Evolutionary conservation across 495 filamentous ascomycete genomes (phyloP).

Genomic region (Penicillium fimorum): DNA sequence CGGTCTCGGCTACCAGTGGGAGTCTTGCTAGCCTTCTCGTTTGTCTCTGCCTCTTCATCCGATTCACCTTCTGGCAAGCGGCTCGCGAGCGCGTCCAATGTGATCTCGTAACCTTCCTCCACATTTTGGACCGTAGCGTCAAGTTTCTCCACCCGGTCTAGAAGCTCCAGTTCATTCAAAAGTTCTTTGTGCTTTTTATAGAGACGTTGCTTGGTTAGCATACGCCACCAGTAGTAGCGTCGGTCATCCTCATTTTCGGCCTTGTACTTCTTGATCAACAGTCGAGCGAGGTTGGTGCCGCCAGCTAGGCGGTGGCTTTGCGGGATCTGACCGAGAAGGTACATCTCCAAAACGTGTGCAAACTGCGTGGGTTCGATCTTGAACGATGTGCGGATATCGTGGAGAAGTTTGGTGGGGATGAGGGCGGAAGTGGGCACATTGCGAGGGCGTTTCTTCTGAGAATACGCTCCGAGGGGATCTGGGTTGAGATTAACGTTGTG

Average conservation of each 20-base stretch:
- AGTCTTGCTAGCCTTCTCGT: slow-evolving; percentile 19
- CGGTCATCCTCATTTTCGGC: slow-evolving; percentile 55
- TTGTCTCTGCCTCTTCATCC: slow-evolving; percentile 15
- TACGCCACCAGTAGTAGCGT: slow-evolving; percentile 75
- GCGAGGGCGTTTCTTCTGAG: slow-evolving; percentile 38
- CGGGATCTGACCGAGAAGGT: slow-evolving; percentile 74
- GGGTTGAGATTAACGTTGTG: slow-evolving; percentile 46
- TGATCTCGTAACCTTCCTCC: slow-evolving; percentile 75
- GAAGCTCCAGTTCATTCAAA: slow-evolving; percentile 72
- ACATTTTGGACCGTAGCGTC: slow-evolving; percentile 73
- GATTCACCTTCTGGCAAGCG: slow-evolving; percentile 30
- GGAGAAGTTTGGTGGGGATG: slow-evolving; percentile 56
- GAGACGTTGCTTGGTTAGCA: slow-evolving; percentile 78
- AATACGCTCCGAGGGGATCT: slow-evolving; percentile 36
- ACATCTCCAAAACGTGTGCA: slow-evolving; percentile 80
- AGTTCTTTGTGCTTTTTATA: slow-evolving; percentile 74
- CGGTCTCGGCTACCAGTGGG: slow-evolving; percentile 30
- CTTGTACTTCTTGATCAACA: slow-evolving; percentile 56
- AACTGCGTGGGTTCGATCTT: slow-evolving; percentile 92
- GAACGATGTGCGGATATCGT: slow-evolving; percentile 58
- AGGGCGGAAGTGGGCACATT: slow-evolving; percentile 61
- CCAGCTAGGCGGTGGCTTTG: slow-evolving; percentile 55
- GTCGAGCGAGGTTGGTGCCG: slow-evolving; percentile 46
- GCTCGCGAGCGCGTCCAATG: slow-evolving; percentile 55
- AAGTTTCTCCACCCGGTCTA: slow-evolving; percentile 76